Percentiles rank a stretch among this genome's conserved stretches.
These are phyloP conservation scores for Waitea zeae DNA, from an alignment of 1,284 basidiomycete genomes.

Conservation along the genomic window DNA sequence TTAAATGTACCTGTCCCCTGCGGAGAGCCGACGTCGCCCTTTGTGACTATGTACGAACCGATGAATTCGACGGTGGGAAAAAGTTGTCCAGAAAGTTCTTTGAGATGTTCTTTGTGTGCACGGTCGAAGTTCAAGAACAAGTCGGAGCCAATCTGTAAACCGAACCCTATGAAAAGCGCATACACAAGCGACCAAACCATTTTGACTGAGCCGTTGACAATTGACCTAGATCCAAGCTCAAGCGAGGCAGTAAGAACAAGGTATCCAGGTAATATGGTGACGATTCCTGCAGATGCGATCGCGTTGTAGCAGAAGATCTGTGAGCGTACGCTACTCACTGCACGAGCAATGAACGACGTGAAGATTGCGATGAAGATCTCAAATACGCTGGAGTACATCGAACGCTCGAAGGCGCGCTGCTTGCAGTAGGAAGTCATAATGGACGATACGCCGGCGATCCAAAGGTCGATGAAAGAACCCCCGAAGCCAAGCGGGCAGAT, in stretches of 20 bases:
- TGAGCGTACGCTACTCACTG: conserved; percentile 53
- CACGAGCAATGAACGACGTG: conserved; percentile 67
- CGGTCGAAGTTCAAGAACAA: conserved; percentile 68
- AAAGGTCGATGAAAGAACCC: conserved; percentile 72
- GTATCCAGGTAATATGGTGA: conserved; percentile 71
- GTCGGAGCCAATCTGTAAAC: conserved; percentile 77
- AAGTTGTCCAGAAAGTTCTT: conserved; percentile 30
- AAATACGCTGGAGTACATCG: neutral
- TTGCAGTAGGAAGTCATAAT: neutral
- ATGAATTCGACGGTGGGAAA: conserved; percentile 31
- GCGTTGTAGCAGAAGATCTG: conserved; percentile 78
- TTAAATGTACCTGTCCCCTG: conserved; percentile 58
- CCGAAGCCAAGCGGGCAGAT: conserved; percentile 77
- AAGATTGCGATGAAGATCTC: conserved; percentile 73
- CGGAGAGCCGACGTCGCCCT: conserved; percentile 17
- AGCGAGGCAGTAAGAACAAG: conserved; percentile 72
- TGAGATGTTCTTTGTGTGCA: conserved; percentile 31
- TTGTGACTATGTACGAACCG: conserved; percentile 54
- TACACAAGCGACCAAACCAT: conserved; percentile 87
- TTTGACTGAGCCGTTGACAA: conserved; percentile 74
- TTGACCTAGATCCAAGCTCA: conserved; percentile 78
- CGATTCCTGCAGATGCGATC: conserved; percentile 69
- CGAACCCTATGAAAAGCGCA: conserved; percentile 74
- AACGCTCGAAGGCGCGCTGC: neutral
- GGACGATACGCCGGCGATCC: conserved; percentile 40